Evolutionary conservation across 257 asterid genomes (phyloP).

Genomic region (Linaria vulgaris): DNA sequence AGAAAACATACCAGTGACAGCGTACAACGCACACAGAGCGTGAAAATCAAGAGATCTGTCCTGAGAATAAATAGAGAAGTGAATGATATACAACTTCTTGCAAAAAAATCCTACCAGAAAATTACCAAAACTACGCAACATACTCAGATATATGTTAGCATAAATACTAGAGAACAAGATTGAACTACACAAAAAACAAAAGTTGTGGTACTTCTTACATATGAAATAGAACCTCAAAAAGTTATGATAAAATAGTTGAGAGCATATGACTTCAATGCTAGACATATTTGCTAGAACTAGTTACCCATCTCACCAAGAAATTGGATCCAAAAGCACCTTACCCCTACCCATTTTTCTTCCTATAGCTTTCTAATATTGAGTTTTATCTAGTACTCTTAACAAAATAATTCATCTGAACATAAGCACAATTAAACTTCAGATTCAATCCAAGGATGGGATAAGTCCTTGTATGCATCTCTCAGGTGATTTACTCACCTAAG

Average conservation of each 20-base stretch:
- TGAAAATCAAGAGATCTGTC: conserved; percentile 82
- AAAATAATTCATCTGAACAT: too few relatives aligned
- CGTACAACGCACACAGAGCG: conserved; percentile 79
- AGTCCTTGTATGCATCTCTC: too few relatives aligned
- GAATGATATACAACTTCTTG: conserved; percentile 18
- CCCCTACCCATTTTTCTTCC: not conserved
- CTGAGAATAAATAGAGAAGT: conserved; percentile 42
- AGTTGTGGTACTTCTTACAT: not conserved
- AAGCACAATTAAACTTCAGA: too few relatives aligned
- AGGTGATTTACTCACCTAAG: too few relatives aligned
- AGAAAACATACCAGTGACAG: conserved; percentile 68
- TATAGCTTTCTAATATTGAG: not conserved
- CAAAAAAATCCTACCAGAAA: conserved; percentile 9
- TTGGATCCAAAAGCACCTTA: not conserved
- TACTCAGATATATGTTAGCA: not conserved
- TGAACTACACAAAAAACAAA: not conserved
- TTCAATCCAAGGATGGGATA: too few relatives aligned
- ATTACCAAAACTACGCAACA: not conserved
- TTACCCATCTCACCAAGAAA: not conserved
- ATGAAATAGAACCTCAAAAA: not conserved
- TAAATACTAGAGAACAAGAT: not conserved
- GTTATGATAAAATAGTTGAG: not conserved
- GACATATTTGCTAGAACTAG: not conserved
- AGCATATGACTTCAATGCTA: not conserved
- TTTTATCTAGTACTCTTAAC: too few relatives aligned